A percentile compares a stretch with the other conserved stretches of the same genome.
These are phyloP conservation scores for Meyerozyma guilliermondii DNA, from an alignment of 1,139 yeast genomes.

Conservation along the genomic window DNA sequence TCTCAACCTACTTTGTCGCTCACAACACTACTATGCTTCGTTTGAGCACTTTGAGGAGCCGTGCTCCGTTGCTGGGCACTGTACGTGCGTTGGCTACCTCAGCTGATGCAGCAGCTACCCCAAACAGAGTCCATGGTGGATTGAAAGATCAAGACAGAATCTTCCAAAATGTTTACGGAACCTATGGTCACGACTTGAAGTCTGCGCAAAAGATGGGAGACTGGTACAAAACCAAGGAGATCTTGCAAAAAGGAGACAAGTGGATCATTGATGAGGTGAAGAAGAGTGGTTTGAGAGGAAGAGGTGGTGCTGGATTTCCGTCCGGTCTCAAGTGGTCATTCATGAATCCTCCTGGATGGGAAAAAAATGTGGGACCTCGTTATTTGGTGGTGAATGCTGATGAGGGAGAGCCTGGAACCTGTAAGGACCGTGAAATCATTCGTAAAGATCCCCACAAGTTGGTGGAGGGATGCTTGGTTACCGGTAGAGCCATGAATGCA, in stretches of 20 bases:
- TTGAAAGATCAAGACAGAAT: slow-evolving; percentile 79
- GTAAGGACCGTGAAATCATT: slow-evolving; percentile 85
- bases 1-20: neutral
- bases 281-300: slow-evolving; percentile 79
- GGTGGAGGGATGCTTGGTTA: slow-evolving; percentile 80
- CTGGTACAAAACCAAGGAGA: slow-evolving; percentile 87
- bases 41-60: neutral
- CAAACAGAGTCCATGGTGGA: slow-evolving; percentile 67
- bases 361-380: slow-evolving; percentile 78
- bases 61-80: neutral
- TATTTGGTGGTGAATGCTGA: slow-evolving; percentile 86
- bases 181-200: slow-evolving; percentile 70
- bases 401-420: slow-evolving; percentile 93
- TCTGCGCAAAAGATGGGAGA: slow-evolving; percentile 78
- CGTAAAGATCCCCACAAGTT: slow-evolving; percentile 88
- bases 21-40: neutral
- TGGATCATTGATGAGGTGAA: slow-evolving; percentile 88
- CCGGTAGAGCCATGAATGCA: slow-evolving; percentile 90
- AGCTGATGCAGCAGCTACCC: slow-evolving; percentile 44
- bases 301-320: slow-evolving; percentile 94
- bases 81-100: slow-evolving; percentile 38
- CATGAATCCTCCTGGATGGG: slow-evolving; percentile 96
- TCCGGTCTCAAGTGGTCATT: slow-evolving; percentile 88
- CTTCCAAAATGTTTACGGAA: slow-evolving; percentile 75
- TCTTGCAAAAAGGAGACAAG: slow-evolving; percentile 72